Evolutionary conservation across 73 alveolate genomes (phyloP).

Genomic region (Paramecium bursaria): DNA sequence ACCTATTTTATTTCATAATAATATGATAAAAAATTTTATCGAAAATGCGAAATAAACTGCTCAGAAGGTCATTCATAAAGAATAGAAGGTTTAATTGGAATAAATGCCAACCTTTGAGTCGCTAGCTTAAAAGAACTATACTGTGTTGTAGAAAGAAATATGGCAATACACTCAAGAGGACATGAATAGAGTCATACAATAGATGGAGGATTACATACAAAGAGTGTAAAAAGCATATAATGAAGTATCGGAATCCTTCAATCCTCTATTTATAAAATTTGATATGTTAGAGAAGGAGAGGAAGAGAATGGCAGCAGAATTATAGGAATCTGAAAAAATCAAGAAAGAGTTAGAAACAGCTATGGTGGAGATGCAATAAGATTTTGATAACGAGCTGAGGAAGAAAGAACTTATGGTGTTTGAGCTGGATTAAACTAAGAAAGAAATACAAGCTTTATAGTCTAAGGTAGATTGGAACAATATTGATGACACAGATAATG

Average conservation of each 20-base stretch:
- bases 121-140: conserved; percentile 21
- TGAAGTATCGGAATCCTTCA: conserved; percentile 24
- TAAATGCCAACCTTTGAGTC: conserved; percentile 34
- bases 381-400: conserved; percentile 41
- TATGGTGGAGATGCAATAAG: conserved; percentile 41
- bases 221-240: conserved; percentile 40
- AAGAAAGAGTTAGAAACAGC: conserved; percentile 40
- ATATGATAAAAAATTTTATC: conserved; percentile 43
- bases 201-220: conserved; percentile 41
- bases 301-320: conserved; percentile 27
- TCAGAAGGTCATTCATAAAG: conserved; percentile 23
- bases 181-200: neutral
- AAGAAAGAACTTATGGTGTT: conserved; percentile 27
- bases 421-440: conserved; percentile 34
- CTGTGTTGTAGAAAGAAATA: conserved; percentile 1
- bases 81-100: neutral
- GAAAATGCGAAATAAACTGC: conserved; percentile 61
- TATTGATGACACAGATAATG: conserved; percentile 30
- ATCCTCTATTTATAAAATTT: conserved; percentile 36
- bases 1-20: neutral
- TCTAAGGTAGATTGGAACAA: conserved; percentile 18
- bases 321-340: conserved; percentile 14
- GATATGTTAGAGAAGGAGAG: conserved; percentile 57
- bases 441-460: conserved; percentile 18
- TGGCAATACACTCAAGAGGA: conserved; percentile 55